Conservation (phyloP, 768 basidiomycete species). For the Suillus spraguei region DNA sequence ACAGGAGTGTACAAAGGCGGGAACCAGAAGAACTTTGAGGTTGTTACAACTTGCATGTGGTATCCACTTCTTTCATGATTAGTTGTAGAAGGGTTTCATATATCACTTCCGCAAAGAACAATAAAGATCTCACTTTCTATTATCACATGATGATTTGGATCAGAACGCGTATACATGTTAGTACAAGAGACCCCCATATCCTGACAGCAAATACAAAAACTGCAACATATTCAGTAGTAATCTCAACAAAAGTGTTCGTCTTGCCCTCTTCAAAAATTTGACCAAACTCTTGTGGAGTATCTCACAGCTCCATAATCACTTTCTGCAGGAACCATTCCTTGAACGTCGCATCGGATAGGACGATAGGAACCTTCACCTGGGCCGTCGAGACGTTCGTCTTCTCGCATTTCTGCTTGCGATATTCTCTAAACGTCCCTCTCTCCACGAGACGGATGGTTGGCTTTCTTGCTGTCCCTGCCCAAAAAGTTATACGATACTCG, state of each 20-base stretch:
- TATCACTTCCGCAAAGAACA: too few relatives aligned
- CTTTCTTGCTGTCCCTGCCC: not conserved
- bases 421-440: slow-evolving; percentile 13
- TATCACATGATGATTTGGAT: too few relatives aligned
- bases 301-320: slow-evolving; percentile 10
- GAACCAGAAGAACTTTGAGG: not conserved
- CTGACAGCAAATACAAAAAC: too few relatives aligned
- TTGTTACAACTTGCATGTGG: too few relatives aligned
- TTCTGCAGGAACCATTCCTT: slow-evolving; percentile 13
- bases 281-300: not conserved
- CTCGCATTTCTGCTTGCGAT: slow-evolving; percentile 9
- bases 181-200: too few relatives aligned
- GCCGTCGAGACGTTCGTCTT: not conserved
- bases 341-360: slow-evolving; percentile 6
- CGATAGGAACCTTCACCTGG: slow-evolving; percentile 13
- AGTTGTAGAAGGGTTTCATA: too few relatives aligned
- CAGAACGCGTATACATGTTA: too few relatives aligned
- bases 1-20: too few relatives aligned
- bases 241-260: not conserved
- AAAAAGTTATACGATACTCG: slow-evolving; percentile 5
- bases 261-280: not conserved
- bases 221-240: not conserved
- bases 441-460: slow-evolving; percentile 6
- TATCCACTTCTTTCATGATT: too few relatives aligned
- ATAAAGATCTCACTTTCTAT: too few relatives aligned